Conservation (phyloP, 2,329 filamentous ascomycete genomes). For the Falciphora oryzae region DNA sequence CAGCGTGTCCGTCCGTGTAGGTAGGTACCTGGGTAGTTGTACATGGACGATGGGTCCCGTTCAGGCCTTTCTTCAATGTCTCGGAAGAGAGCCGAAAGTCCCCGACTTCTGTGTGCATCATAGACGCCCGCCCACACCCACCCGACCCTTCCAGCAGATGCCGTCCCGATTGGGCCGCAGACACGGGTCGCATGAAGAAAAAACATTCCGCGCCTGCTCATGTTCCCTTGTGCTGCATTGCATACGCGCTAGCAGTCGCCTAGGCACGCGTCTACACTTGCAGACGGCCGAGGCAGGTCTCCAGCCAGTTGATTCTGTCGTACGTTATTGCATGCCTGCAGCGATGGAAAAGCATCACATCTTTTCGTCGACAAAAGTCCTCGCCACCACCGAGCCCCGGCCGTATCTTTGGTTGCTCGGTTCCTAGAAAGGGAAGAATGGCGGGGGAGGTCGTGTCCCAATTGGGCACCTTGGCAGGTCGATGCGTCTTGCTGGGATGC, state of each 20-base stretch:
- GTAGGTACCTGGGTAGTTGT: too few species aligned
- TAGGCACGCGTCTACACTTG: neutral
- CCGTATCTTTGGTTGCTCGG: too few species aligned
- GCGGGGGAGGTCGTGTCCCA: neutral
- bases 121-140: too few species aligned
- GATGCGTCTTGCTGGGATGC: neutral
- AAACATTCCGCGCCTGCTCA: neutral
- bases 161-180: conserved; percentile 4
- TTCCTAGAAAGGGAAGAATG: neutral
- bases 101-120: neutral
- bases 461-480: neutral
- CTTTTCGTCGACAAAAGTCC: too few species aligned
- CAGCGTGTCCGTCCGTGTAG: neutral
- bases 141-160: neutral
- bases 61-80: neutral
- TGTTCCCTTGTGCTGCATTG: neutral
- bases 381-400: too few species aligned
- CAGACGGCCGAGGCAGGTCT: too few species aligned
- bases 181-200: neutral
- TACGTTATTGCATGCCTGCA: too few species aligned
- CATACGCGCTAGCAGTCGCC: neutral
- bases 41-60: neutral
- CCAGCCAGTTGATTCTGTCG: too few species aligned
- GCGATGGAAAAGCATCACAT: too few species aligned
- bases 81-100: conserved; percentile 5